Evolutionary conservation across 352 stramenopile genomes (phyloP), one percentile per base, ranked within the genome.

Genomic region (Albugo candida): DNA sequence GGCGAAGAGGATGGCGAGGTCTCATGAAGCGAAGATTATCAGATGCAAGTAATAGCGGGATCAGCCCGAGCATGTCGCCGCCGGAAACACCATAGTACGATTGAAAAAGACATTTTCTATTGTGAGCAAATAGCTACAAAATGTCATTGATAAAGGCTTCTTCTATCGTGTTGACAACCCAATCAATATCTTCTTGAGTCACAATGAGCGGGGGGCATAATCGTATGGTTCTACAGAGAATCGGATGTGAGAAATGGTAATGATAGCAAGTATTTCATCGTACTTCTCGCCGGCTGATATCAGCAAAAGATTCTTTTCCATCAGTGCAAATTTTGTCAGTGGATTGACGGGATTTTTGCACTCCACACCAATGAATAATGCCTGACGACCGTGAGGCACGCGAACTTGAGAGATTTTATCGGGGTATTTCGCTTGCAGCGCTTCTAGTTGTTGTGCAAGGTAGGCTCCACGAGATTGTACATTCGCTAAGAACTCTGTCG

Each of bases 261-360:
- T 36, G 12, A 1, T 36, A 36, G 48, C 21, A 8, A 40, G 6
- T 37, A 31, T 18, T 36, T 11, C 16, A 13, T 69, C 66, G 43
- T 63, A 86, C 74, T 83, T 84, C 59, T 87, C 73, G 24, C 80
- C 80, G 18, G 65, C 80, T 14, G 70, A 80, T 59, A 91, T 88
- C 53, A 86, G 62, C 47, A 92, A 66, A 38, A 92, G 61, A 48
- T 70, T 67, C 53, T 92, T 82, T 17, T 62, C 63, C 6, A 65
- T 40, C 38, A 83, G 63, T 36, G 70, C 67, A 48, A 82, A 82
- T 48, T 82, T 64, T 47, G 85, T 64, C 41, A 83, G 55, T 8
- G 70, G 61, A 2, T 55, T 72, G 0, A 83, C 61, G 2, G 74
- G 67, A 21, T 79, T 76, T 24, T 51, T 58, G 55, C 72, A 80